Base-by-base conservation (phyloP, 495 filamentous ascomycete species). In the Annulohypoxylon bovei region DNA sequence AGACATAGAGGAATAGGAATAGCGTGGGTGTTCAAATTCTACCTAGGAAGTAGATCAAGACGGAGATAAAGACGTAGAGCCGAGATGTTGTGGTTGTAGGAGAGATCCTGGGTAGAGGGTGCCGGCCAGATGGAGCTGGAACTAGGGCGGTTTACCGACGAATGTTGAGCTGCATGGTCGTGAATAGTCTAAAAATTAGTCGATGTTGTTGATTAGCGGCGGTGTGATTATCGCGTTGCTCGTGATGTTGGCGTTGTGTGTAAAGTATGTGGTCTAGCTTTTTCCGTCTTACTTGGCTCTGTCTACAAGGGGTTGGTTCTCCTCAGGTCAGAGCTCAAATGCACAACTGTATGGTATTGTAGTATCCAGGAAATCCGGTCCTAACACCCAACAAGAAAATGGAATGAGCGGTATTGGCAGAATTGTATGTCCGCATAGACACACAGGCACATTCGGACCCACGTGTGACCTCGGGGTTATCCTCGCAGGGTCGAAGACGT, bases 131-230 rank as follows among this genome's bases (percentile, higher is more conserved):
- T 71, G 65, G 65, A 77, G 70, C 69, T 77, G 69, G 71, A 75
- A 68, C 66, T 62, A 75, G 61, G 72, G 72, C 69, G 71, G 62
- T 74, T 75, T 72, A 76, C 73, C 70, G 68, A 64, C 65, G 68
- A 72, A 59, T 72, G 67, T 70, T 76, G 71, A 70, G 70, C 75
- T 79, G 77, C 70, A 79, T 79, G 75, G 55, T 77, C 68, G 65
- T 73, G 52, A 49, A 65, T 57, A 33, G 62, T 65, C 40, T 67
- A 23, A 56, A 62, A 70, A 67, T 69, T 47, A 46, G 32, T 62
- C 50, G 50, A 73, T 55, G 50, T 47, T 42, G 65, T 70, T 52
- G 56, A 65, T 56, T 33, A 30, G 64, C 33, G 33, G 59, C 40
- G 52, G 40, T 55, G 64, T 59, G 33, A 58, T 64, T 35, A 68